A percentile compares a stretch with the other conserved stretches of the same genome.
Conservation (phyloP, 2,329 filamentous ascomycete genomes). For the Beauveria asiatica region DNA sequence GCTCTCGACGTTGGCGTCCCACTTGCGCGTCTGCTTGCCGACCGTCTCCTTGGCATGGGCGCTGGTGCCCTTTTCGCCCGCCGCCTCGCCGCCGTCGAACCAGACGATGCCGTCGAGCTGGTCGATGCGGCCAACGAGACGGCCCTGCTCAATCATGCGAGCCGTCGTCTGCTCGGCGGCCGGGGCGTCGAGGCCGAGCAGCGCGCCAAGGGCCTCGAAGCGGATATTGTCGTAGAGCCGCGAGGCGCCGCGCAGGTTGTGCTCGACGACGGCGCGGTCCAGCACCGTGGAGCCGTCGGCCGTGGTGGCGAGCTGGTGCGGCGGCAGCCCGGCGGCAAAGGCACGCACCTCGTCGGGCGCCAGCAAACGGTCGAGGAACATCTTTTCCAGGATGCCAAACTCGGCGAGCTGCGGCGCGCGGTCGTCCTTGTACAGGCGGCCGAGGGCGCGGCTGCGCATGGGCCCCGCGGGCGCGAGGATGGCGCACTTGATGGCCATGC, state of each 20-base stretch:
- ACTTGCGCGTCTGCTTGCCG: slow-evolving; percentile 67
- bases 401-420: slow-evolving; percentile 66
- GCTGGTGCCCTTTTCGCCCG: slow-evolving; percentile 54
- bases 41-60: slow-evolving; percentile 55
- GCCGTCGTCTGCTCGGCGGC: slow-evolving; percentile 88
- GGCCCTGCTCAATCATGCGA: slow-evolving; percentile 90
- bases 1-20: slow-evolving; percentile 83
- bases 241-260: slow-evolving; percentile 85
- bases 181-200: slow-evolving; percentile 70
- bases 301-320: slow-evolving; percentile 85
- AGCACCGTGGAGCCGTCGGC: slow-evolving; percentile 89
- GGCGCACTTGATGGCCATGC: slow-evolving; percentile 83
- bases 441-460: slow-evolving; percentile 68
- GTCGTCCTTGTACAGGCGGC: slow-evolving; percentile 88
- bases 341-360: slow-evolving; percentile 73
- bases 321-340: slow-evolving; percentile 71
- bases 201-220: slow-evolving; percentile 63
- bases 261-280: slow-evolving; percentile 87
- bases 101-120: slow-evolving; percentile 84
- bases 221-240: slow-evolving; percentile 70
- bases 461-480: slow-evolving; percentile 89
- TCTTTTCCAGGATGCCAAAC: slow-evolving; percentile 89
- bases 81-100: slow-evolving; percentile 70
- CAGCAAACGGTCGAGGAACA: slow-evolving; percentile 85
- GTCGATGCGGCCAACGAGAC: slow-evolving; percentile 81